Conservation (phyloP, 2,329 filamentous ascomycete genomes). For the Neoscytalidium dimidiatum region DNA sequence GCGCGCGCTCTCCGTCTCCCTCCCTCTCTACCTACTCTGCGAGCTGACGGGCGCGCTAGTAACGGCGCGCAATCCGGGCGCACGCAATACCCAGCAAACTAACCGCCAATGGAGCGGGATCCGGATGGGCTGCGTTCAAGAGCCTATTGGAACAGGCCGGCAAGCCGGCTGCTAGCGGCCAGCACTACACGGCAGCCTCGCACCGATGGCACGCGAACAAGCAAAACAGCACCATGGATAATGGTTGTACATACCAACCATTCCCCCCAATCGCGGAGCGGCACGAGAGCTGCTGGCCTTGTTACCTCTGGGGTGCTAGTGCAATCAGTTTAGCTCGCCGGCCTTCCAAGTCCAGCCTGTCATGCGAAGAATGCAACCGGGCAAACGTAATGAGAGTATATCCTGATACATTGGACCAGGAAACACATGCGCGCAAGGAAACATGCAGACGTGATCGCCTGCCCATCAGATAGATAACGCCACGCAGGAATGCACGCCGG, state of each 20-base stretch:
- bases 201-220: slow-evolving; percentile 13
- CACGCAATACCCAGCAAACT: slow-evolving; percentile 1
- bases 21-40: neutral
- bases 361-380: neutral
- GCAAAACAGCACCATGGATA: slow-evolving; percentile 4
- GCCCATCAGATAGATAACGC: neutral
- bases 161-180: slow-evolving; percentile 12
- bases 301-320: neutral
- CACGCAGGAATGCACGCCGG: neutral
- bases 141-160: slow-evolving; percentile 17
- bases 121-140: neutral
- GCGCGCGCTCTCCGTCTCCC: too few species aligned
- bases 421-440: slow-evolving; percentile 3
- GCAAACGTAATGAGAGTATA: slow-evolving; percentile 6
- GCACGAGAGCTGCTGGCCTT: slow-evolving; percentile 8
- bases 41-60: slow-evolving; percentile 14
- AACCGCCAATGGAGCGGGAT: neutral
- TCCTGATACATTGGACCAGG: neutral
- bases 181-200: slow-evolving; percentile 3
- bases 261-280: neutral
- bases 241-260: neutral
- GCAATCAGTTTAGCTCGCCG: neutral
- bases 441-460: slow-evolving; percentile 1
- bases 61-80: slow-evolving; percentile 6
- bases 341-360: neutral